Conservation (phyloP, 73 alveolate species). For the Tetrahymena malaccensis region DNA sequence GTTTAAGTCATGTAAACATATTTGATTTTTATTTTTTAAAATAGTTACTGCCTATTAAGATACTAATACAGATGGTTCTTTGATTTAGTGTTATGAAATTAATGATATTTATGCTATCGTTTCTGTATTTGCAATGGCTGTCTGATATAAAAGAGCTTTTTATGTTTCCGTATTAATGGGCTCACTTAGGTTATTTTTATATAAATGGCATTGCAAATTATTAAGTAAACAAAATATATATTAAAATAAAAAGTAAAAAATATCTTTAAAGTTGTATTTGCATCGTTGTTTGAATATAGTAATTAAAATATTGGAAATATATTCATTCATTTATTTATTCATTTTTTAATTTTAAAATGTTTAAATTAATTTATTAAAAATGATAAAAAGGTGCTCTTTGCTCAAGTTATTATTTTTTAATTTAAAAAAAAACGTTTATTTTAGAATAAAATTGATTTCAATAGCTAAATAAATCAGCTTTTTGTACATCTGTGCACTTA, state of each 20-base stretch:
- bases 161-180: neutral
- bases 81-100: conserved; percentile 7
- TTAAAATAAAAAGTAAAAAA: too few relatives aligned
- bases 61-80: conserved; percentile 33
- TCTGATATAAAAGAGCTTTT: conserved; percentile 1
- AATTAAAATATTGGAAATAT: too few relatives aligned
- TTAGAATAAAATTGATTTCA: neutral
- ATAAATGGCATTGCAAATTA: neutral
- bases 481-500: too few relatives aligned
- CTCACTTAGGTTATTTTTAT: neutral
- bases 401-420: too few relatives aligned
- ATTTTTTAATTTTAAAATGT: neutral
- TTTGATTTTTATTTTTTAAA: neutral
- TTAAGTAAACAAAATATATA: too few relatives aligned
- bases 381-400: neutral
- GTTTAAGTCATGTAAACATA: neutral
- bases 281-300: neutral
- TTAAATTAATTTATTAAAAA: too few relatives aligned
- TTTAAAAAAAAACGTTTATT: neutral
- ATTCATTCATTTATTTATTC: neutral
- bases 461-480: neutral
- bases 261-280: neutral
- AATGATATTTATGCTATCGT: conserved; percentile 43
- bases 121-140: conserved; percentile 60
- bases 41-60: conserved; percentile 22